Percentiles rank a stretch among this genome's conserved stretches.
Evolutionary conservation across 345 rosid species (phyloP).

Genomic region (Durio zibethinus): DNA sequence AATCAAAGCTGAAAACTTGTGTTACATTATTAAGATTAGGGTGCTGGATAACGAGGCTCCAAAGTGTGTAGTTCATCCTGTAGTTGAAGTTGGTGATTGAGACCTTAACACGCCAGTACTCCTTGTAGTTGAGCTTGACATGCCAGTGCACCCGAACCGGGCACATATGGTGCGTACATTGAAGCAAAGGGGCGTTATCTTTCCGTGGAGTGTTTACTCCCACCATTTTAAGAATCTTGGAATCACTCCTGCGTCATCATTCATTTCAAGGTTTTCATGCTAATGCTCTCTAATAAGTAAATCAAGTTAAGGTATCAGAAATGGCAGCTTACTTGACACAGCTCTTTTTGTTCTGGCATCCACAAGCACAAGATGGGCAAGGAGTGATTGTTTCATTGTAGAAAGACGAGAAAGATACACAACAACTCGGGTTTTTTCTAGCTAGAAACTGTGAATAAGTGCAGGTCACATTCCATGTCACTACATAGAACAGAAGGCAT

Average conservation of each 20-base stretch:
- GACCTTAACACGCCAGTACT: constrained; percentile 76
- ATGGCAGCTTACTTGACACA: constrained; percentile 61
- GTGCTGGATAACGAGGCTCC: constrained; percentile 74
- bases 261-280: not conserved
- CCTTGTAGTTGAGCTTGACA: constrained; percentile 66
- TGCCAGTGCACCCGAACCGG: constrained; percentile 85
- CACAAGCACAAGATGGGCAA: constrained; percentile 83
- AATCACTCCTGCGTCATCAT: constrained; percentile 47
- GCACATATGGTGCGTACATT: constrained; percentile 85
- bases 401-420: constrained; percentile 89
- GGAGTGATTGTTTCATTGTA: constrained; percentile 87
- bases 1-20: constrained; percentile 83
- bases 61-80: constrained; percentile 58
- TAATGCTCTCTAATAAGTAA: not conserved
- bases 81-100: constrained; percentile 70
- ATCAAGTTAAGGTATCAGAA: not conserved
- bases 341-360: constrained; percentile 59
- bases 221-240: constrained; percentile 54
- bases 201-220: constrained; percentile 58
- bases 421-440: constrained; percentile 69
- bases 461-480: constrained; percentile 97
- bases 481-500: constrained; percentile 35
- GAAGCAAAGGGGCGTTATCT: constrained; percentile 55
- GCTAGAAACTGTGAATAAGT: constrained; percentile 88
- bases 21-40: constrained; percentile 84